Base-by-base conservation (phyloP, 345 rosid species). In the Litchi chinensis region DNA sequence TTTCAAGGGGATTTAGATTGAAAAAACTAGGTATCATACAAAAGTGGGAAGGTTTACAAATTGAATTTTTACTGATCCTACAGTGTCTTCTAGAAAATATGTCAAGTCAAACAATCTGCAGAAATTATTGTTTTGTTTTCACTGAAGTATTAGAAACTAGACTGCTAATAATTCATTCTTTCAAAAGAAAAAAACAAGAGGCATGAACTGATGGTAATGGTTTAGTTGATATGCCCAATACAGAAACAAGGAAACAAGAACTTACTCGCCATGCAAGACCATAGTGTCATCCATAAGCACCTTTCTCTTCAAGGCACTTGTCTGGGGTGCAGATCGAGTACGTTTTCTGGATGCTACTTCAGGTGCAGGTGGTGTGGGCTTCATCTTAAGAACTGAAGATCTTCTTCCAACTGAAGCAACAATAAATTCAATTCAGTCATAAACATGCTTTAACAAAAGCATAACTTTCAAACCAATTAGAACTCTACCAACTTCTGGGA, bases 191-290 rank as follows among this genome's bases (percentile, higher is more conserved):
- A 10, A 10, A 4, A n/a, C 60, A 32, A 66, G 4, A 12, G 15
- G 37, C 40, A 24, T 8, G 44, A 46, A 26, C 39, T 48, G 8
- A 7, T 48, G 71, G 37, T 19, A 48, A 43, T 2, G 13, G 43
- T 32, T 68, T 22, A 46, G 40, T 40, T 16, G n/a, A 77, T 43
- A 60, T 57, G 70, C 60, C 22, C 52, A 5, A 12, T 22, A 44
- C 28, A 32, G 39, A 70, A 52, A n/a, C 18, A 76, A 48, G 65
- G 43, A 67, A 41, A 77, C 39, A 68, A 65, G 73, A 79, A 90
- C 99, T 83, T 94, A 97, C 99, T 97, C 98, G 90, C 99, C 99
- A 64, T 87, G 98, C 85, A 97, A 87, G 86, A 94, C 98, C 98
- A 94, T 92, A 18, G 86, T 80, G 78, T 97, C 98, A 82, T 97